These are phyloP conservation scores for Hypoxylon fragiforme DNA, from an alignment of 495 filamentous ascomycete species.

Conservation along the genomic window DNA sequence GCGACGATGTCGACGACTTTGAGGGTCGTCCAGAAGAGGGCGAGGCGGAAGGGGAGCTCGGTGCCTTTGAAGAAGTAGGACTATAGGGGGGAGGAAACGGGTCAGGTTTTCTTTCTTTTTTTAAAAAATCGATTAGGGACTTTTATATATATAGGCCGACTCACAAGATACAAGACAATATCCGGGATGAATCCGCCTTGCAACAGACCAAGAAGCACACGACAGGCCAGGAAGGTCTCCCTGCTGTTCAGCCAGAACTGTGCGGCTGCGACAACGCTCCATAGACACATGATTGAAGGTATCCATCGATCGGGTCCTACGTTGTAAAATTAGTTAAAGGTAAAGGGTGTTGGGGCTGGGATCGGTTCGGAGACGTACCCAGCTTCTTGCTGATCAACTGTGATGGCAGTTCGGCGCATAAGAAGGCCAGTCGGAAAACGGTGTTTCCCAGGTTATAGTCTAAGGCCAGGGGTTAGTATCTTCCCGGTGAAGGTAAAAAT, in stretches of 20 bases:
- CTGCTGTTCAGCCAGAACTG: constrained; percentile 65
- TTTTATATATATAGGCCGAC: not conserved
- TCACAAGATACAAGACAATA: constrained; percentile 59
- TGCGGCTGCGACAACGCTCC: constrained; percentile 70
- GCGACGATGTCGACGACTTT: constrained; percentile 57
- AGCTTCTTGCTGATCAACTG: constrained; percentile 74
- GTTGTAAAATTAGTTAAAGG: not conserved
- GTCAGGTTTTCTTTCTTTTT: not conserved
- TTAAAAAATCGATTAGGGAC: no score
- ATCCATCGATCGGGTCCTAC: constrained; percentile 79
- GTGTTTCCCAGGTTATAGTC: constrained; percentile 77
- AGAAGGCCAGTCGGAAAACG: constrained; percentile 67
- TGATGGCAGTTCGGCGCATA: constrained; percentile 71
- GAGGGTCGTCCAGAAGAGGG: constrained; percentile 68
- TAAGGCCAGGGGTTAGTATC: constrained; percentile 4
- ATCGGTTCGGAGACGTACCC: constrained; percentile 71
- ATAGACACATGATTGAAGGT: constrained; percentile 74
- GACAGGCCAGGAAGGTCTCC: constrained; percentile 59
- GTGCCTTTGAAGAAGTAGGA: constrained; percentile 68
- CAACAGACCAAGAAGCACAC: constrained; percentile 68
- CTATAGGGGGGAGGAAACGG: not conserved
- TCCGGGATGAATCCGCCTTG: constrained; percentile 64
- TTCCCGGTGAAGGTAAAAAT: no score
- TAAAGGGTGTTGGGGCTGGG: constrained; percentile 53
- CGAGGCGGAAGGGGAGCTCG: constrained; percentile 65